phyloP scores from a whole-genome alignment of 2,329 filamentous ascomycete genomes.

The Didymella keratinophila region DNA sequence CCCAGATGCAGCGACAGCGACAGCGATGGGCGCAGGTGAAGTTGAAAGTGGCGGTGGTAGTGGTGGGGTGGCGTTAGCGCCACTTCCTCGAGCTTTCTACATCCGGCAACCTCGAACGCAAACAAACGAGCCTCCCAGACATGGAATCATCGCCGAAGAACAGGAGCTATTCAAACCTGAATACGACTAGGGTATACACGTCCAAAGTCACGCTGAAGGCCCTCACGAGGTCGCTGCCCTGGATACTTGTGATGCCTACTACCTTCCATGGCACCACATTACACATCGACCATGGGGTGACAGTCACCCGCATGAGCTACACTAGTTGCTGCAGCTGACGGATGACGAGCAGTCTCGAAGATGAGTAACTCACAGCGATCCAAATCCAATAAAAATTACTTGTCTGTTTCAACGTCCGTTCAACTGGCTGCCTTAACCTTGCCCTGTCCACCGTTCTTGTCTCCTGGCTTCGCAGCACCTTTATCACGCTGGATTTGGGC shows the following conservation, averaged over 20 bases:
- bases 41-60: neutral
- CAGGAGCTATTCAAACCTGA: neutral
- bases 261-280: neutral
- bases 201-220: neutral
- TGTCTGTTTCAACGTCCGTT: neutral
- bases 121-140: neutral
- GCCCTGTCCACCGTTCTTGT: neutral
- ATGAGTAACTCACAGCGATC: neutral
- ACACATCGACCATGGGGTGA: neutral
- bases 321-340: neutral
- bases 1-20: neutral
- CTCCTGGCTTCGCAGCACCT: neutral
- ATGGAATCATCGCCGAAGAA: neutral
- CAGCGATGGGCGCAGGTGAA: neutral
- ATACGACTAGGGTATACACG: neutral
- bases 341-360: neutral
- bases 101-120: neutral
- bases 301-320: neutral
- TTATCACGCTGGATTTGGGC: neutral
- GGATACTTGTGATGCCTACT: neutral
- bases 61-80: neutral
- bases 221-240: neutral
- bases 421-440: neutral
- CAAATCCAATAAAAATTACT: neutral
- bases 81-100: conserved; percentile 1